Evolutionary conservation across 108 stramenopile genomes (phyloP).

Genomic region (Seminavis robusta): DNA sequence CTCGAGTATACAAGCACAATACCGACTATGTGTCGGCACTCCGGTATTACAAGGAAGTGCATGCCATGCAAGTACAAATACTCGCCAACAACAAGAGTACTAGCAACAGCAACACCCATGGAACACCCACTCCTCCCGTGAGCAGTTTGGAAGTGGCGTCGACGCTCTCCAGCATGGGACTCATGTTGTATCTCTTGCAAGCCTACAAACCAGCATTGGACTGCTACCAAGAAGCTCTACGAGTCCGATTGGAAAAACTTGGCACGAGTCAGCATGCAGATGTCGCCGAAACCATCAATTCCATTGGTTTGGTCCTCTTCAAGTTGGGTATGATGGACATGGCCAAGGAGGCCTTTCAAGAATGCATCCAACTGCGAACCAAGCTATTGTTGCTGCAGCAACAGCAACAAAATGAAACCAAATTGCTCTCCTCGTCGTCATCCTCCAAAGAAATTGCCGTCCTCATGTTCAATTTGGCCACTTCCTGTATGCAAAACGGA

Average conservation of each 20-base stretch:
- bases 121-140: no score
- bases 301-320: conserved; percentile 65
- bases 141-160: conserved; percentile 38
- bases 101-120: no score
- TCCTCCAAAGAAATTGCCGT: conserved; percentile 51
- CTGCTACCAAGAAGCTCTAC: conserved; percentile 55
- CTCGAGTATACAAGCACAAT: conserved; percentile 33
- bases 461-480: conserved; percentile 64
- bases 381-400: conserved; percentile 45
- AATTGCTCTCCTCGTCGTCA: no score
- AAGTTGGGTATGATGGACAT: conserved; percentile 31
- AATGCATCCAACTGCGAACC: conserved; percentile 45
- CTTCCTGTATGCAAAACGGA: conserved; percentile 48
- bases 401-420: no score
- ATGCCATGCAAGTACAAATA: conserved; percentile 21
- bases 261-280: conserved; percentile 48
- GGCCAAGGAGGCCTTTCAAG: conserved; percentile 48
- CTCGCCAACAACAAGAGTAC: conserved; percentile 24
- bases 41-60: conserved; percentile 33
- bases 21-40: conserved; percentile 33
- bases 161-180: conserved; percentile 52
- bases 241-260: conserved; percentile 34
- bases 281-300: conserved; percentile 54
- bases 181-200: conserved; percentile 45
- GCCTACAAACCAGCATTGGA: conserved; percentile 42